Base-by-base conservation (phyloP, 345 rosid genomes). In the Camelina neglecta region DNA sequence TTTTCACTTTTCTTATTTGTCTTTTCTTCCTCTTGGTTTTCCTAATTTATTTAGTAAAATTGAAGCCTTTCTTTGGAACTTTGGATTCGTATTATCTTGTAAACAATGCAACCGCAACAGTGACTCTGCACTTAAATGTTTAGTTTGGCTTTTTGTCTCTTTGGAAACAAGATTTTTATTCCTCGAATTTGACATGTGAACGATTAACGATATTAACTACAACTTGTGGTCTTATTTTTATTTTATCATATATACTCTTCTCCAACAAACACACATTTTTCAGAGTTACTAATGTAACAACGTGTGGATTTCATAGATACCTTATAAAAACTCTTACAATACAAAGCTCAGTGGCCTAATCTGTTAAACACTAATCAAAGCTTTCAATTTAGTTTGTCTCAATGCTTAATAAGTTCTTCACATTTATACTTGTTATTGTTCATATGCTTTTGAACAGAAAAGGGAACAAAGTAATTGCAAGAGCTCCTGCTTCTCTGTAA, bases 111-210 rank as follows among this genome's bases (percentile, higher is more conserved):
- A n/a, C n/a, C n/a, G n/a, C n/a, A n/a, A n/a, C n/a, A n/a, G n/a
- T n/a, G n/a, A n/a, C n/a, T n/a, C n/a, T n/a, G n/a, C n/a, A n/a
- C n/a, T n/a, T n/a, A n/a, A n/a, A n/a, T n/a, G n/a, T n/a, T n/a
- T n/a, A n/a, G n/a, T n/a, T n/a, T n/a, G n/a, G n/a, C n/a, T n/a
- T n/a, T n/a, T n/a, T n/a, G n/a, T n/a, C n/a, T n/a, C n/a, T n/a
- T n/a, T n/a, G n/a, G n/a, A 2, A 45, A 24, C 55, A 70, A 56
- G 65, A 56, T 69, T 53, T 54, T 69, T 39, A n/a, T 69, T 9
- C 51, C 8, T 41, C 8, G 50, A 67, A 4, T 67, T 53, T 36
- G 60, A 53, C 72, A 67, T 53, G 72, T 67, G 49, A 23, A 23
- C 24, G 24, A 23, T 23, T 23, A 67, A 53, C 58, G 0, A 35